These are phyloP conservation scores for Pythium rhizo-oryzae DNA, from an alignment of 352 stramenopile genomes.

Conservation along the genomic window DNA sequence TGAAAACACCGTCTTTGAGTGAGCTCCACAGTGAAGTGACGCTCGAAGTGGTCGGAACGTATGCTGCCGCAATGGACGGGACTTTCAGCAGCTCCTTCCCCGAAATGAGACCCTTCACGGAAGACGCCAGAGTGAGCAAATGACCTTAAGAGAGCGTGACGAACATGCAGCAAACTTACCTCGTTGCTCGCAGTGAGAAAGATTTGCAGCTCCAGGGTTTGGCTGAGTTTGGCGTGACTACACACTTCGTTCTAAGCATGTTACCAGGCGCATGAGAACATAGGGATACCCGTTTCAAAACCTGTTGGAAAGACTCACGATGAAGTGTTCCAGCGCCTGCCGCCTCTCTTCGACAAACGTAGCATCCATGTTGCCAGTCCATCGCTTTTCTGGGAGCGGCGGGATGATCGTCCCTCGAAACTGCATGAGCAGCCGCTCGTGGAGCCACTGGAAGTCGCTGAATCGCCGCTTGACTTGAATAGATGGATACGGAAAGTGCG, in stretches of 20 bases:
- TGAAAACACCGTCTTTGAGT: conserved; percentile 78
- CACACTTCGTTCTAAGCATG: conserved; percentile 80
- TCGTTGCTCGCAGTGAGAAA: conserved; percentile 82
- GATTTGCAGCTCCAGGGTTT: conserved; percentile 83
- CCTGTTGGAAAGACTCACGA: conserved; percentile 41
- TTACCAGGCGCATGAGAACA: neutral
- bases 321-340: conserved; percentile 88
- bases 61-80: conserved; percentile 65
- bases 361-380: conserved; percentile 88
- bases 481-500: conserved; percentile 60
- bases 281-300: neutral
- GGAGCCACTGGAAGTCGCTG: conserved; percentile 91
- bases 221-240: conserved; percentile 83
- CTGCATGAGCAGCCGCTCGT: conserved; percentile 72
- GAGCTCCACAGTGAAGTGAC: conserved; percentile 85
- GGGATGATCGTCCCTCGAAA: conserved; percentile 90
- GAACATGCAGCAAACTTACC: conserved; percentile 37
- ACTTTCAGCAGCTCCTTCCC: conserved; percentile 86
- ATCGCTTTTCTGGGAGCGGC: conserved; percentile 86
- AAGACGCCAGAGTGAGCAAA: neutral
- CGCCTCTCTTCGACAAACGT: conserved; percentile 90
- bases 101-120: conserved; percentile 66
- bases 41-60: conserved; percentile 74
- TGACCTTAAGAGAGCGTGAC: neutral
- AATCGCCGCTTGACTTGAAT: conserved; percentile 88